A percentile compares a stretch with the other conserved stretches of the same genome.
These are phyloP conservation scores for Pezicula neosporulosa DNA, from an alignment of 2,329 filamentous ascomycete genomes.

Conservation along the genomic window DNA sequence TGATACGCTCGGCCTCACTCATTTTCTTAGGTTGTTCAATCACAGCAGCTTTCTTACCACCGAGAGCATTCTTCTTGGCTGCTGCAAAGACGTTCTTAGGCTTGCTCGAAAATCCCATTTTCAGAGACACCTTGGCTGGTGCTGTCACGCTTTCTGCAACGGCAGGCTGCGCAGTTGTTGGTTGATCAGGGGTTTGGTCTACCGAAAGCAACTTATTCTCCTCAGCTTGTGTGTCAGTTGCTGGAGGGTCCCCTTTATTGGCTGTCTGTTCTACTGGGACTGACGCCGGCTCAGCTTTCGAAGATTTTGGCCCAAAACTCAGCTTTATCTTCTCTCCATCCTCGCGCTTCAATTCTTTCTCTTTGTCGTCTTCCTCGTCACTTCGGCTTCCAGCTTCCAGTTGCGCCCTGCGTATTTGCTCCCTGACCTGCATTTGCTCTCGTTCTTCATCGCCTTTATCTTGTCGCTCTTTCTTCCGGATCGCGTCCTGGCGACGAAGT, in stretches of 20 bases:
- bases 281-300: slow-evolving; percentile 13
- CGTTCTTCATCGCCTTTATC: slow-evolving; percentile 89
- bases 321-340: slow-evolving; percentile 76
- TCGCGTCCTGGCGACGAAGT: slow-evolving; percentile 72
- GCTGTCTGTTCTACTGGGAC: not conserved
- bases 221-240: not conserved
- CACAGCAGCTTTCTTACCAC: slow-evolving; percentile 57
- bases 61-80: slow-evolving; percentile 67
- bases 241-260: not conserved
- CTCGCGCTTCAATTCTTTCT: slow-evolving; percentile 51
- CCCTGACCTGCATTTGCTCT: slow-evolving; percentile 76
- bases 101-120: slow-evolving; percentile 61
- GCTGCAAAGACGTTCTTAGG: slow-evolving; percentile 73
- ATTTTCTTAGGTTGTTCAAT: slow-evolving; percentile 73
- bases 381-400: slow-evolving; percentile 49
- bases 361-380: slow-evolving; percentile 38
- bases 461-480: slow-evolving; percentile 78
- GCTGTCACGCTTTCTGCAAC: slow-evolving; percentile 12
- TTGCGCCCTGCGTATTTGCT: slow-evolving; percentile 78
- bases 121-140: slow-evolving; percentile 54
- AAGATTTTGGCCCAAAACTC: slow-evolving; percentile 50
- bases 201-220: slow-evolving; percentile 9
- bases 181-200: slow-evolving; percentile 3
- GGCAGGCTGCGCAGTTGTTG: slow-evolving; percentile 7
- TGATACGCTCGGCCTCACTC: slow-evolving; percentile 83